Evolutionary conservation across 768 basidiomycete species (phyloP), one percentile per base, ranked within the genome.

Genomic region (Leccinum ochraceum): DNA sequence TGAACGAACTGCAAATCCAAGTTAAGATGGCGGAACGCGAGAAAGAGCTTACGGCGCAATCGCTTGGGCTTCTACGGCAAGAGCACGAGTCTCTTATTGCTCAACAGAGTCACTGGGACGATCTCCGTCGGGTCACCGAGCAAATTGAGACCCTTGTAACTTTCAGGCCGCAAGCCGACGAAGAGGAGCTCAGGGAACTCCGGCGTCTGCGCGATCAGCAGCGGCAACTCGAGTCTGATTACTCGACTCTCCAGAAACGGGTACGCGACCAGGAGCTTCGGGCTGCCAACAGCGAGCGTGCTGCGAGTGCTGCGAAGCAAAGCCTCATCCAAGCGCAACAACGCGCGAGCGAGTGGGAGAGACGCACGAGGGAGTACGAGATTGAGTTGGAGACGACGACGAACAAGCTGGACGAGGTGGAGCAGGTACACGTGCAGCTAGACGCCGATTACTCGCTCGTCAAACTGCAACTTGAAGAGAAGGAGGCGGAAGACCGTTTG

Each of bases 51-150:
- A 77, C 83, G 0, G 65, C 76, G 4, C 81, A 85, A 55, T 78
- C 83, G 24, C 75, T 88, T 17, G 72, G 75, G 44, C 64, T 74
- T 17, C 79, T 92, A 37, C 86, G 83, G 67, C 81, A 78, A 68
- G 86, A 89, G 57, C 79, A 86, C 59, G 85, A 90, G 48, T 76
- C 80, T 26, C 75, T 90, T 17, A 52, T 78, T 1, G 76, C 81
- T 26, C 88, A 93, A 64, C 87, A 89, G 67, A 78, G 72, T n/a
- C 85, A 89, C 57, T 92, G 89, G 91, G 88, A 90, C n/a, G 84
- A 86, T 49, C 79, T 93, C 22, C 86, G 80, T 28, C 84, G 82
- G 52, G 82, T 86, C 2, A 80, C 86, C 3, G 88, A 91, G 67
- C 89, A 93, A 72, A 83, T 94, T 32, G 88, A 90, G 57, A 69